Conservation (phyloP, 495 filamentous ascomycete genomes). For the Lophiostoma macrostomum region DNA sequence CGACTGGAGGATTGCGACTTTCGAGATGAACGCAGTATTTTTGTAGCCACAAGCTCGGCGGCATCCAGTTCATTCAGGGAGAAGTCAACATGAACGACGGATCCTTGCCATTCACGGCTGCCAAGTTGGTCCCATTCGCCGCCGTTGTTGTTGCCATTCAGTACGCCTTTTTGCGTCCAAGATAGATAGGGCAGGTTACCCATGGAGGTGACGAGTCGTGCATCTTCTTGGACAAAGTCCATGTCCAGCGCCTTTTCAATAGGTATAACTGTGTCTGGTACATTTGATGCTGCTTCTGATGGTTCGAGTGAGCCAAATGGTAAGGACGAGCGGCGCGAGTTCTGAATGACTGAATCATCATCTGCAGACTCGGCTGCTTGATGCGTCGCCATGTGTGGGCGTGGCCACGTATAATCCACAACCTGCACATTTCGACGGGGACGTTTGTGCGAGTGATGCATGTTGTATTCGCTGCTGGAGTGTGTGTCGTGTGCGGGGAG, state of each 20-base stretch:
- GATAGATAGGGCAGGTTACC: conserved; percentile 17
- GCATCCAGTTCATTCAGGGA: conserved; percentile 13
- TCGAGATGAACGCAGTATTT: background rate
- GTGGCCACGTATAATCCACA: conserved; percentile 20
- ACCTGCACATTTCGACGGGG: conserved; percentile 8
- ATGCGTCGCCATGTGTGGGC: background rate
- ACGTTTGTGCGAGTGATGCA: no score
- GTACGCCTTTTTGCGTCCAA: conserved; percentile 1
- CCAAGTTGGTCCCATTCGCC: conserved; percentile 20
- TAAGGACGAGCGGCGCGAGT: no score
- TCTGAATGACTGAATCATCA: no score
- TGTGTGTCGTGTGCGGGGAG: no score
- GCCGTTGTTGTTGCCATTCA: background rate
- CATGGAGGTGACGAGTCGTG: background rate
- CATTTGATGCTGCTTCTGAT: background rate
- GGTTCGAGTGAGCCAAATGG: background rate
- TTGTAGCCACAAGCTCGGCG: conserved; percentile 6
- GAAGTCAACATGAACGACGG: conserved; percentile 33
- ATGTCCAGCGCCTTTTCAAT: conserved; percentile 17
- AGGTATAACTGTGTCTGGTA: conserved; percentile 9
- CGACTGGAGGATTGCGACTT: background rate
- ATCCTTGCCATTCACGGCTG: conserved; percentile 20
- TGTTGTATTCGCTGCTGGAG: no score
- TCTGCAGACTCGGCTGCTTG: no score
- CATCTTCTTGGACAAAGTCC: conserved; percentile 19